Percentiles rank a stretch among this genome's conserved stretches.
These are phyloP conservation scores for Pontederia crassipes DNA, from an alignment of 176 grass and related monocot species.

Conservation along the genomic window DNA sequence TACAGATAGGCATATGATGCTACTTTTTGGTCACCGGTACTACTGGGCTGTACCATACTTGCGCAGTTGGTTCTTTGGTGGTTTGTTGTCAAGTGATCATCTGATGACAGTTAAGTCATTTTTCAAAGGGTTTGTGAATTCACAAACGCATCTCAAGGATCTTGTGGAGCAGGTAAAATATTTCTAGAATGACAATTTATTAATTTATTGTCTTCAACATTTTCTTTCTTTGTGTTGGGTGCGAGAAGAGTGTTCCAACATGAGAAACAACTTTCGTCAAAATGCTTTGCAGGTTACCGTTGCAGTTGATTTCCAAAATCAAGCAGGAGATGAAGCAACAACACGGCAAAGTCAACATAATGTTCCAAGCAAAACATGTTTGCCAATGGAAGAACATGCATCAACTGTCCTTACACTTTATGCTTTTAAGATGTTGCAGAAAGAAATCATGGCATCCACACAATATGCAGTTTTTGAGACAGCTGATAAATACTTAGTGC, in stretches of 20 bases:
- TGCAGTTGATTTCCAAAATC: constrained; percentile 40
- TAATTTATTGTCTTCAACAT: not conserved
- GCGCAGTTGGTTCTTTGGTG: constrained; percentile 41
- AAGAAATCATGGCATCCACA: constrained; percentile 34
- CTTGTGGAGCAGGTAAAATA: constrained; percentile 37
- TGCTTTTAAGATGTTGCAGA: constrained; percentile 37
- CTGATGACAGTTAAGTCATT: constrained; percentile 24
- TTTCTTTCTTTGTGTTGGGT: not conserved
- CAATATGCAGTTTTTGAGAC: constrained; percentile 44
- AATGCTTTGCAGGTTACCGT: constrained; percentile 23
- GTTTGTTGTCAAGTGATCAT: constrained; percentile 21
- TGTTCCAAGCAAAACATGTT: constrained; percentile 36
- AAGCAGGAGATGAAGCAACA: constrained; percentile 41
- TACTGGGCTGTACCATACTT: constrained; percentile 44
- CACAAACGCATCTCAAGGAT: constrained; percentile 40
- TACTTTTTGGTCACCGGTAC: constrained; percentile 31
- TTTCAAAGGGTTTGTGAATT: constrained; percentile 32
- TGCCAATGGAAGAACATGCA: constrained; percentile 43
- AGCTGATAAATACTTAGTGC: constrained; percentile 29
- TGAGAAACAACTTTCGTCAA: not conserved
- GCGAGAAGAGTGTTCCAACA: not conserved
- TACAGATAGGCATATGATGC: constrained; percentile 28
- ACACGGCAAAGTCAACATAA: constrained; percentile 33
- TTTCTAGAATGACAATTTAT: not conserved
- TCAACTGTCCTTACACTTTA: constrained; percentile 28